Evolutionary conservation across 2,329 filamentous ascomycete species (phyloP), one percentile per base, ranked within the genome.

Genomic region (Colletotrichum sp.): DNA sequence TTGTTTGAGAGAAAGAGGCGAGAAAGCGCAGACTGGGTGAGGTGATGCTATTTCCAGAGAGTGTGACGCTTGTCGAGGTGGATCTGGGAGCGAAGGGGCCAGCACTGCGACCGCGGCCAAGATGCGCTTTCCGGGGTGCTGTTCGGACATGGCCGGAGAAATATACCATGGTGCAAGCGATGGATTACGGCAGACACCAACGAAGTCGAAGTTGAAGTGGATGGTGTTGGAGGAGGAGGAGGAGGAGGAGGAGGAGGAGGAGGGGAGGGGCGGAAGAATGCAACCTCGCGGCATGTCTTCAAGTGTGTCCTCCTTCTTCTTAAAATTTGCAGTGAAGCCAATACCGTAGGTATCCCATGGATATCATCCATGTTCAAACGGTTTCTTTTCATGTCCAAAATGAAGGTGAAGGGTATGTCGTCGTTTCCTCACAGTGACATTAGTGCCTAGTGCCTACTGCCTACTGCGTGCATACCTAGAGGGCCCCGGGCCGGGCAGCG

Each of bases 41-140:
- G n/a, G 63, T n/a, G 72, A 66, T 72, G 55, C 72, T 75, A 75
- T 75, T 75, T 75, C 44, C 72, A 72, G 68, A 75, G 21, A 16
- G 8, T 16, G 26, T 66, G 72, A 75, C 60, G 49, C 34, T 36
- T 32, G 34, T 66, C 68, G 49, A 60, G 49, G 34, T 65, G 71
- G 44, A 63, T n/a, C 39, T 39, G 28, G 21, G 21, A 72, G 62
- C 21, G 24, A 39, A 39, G 32, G 62, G 32, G 34, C 26, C 32
- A 65, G 39, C 21, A 44, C 32, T 44, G 36, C 8, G 36, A 65
- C 62, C 34, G 9, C 21, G 30, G 39, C 57, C 39, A 57, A 73
- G 36, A 63, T 55, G 36, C 34, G 24, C 21, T 21, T 12, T 63
- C 36, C 36, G 18, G 55, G 55, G 36, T 39, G 13, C 18, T 70